Base-by-base conservation (phyloP, 306 rosid species). In the Fragaria iinumae region DNA sequence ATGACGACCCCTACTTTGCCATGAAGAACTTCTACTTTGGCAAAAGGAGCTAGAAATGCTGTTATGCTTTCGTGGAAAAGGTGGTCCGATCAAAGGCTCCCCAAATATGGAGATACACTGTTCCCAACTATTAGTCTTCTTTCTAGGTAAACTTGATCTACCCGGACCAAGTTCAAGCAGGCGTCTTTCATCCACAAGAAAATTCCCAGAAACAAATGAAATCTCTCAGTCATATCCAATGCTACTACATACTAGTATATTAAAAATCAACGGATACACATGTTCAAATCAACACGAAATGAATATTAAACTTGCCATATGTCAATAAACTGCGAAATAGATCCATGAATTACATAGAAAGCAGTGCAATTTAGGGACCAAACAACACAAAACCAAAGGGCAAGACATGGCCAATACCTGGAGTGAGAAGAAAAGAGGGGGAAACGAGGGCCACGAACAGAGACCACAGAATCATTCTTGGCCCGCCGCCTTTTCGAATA, bases 1-100 rank as follows among this genome's bases (percentile, higher is more conserved):
- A 23, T 81, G 73, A 73, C 77, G 76, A 76, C 84, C 72, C 52
- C 67, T 62, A 62, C 41, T 62, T 62, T 29, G 67, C 39, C 67
- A 62, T 12, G 67, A 62, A 62, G 39, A 32, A 8, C n/a, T 13
- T 62, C 73, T 83, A 76, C 67, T 84, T 44, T 68, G 82, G 83
- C 79, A 72, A 76, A 83, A 82, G 71, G 89, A 88, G 84, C 96
- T 86, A 77, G 93, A 82, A 48, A 80, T 69, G 81, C 90, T 81
- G 43, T 70, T 75, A 67, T 67, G 79, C 50, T 68, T 86, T 47
- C 74, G 67, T 57, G 53, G 59, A 62, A 60, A 76, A 62, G 76
- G 68, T 53, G 87, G 68, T 41, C 68, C 83, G 20, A 73, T 32
- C 73, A 79, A 74, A 27, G 83, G 84, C 73, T 87, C 87, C 21